Evolutionary conservation across 495 filamentous ascomycete genomes (phyloP).

Genomic region (Neurospora sp.): DNA sequence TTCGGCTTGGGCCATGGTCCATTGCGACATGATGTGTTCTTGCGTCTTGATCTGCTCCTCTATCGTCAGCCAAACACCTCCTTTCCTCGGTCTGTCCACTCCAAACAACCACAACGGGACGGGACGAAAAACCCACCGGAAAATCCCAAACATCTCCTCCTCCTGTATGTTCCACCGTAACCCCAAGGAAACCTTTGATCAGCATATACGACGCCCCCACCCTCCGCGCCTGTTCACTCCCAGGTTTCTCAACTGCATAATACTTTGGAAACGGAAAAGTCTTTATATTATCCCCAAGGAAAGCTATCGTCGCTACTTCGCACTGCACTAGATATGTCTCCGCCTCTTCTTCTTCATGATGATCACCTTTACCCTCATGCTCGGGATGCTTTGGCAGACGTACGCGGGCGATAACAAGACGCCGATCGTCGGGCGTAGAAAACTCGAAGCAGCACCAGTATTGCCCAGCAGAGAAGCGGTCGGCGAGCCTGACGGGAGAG

Average conservation of each 20-base stretch:
- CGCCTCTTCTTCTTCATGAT: neutral
- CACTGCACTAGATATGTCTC: constrained; percentile 17
- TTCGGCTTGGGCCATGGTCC: constrained; percentile 13
- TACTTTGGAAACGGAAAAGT: constrained; percentile 6
- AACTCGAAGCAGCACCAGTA: constrained; percentile 24
- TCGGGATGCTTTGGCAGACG: constrained; percentile 18
- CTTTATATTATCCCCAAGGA: constrained; percentile 8
- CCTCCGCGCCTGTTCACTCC: constrained; percentile 8
- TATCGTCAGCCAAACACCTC: neutral
- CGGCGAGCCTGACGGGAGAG: constrained; percentile 11
- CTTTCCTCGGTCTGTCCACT: neutral
- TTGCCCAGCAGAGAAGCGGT: constrained; percentile 24
- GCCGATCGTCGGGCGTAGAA: constrained; percentile 6
- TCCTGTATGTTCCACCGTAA: constrained; percentile 14
- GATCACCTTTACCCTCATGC: neutral
- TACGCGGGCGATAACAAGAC: constrained; percentile 16
- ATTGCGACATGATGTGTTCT: constrained; percentile 20
- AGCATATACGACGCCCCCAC: constrained; percentile 23
- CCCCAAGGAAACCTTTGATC: constrained; percentile 23
- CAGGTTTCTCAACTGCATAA: constrained; percentile 15
- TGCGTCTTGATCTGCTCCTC: constrained; percentile 12
- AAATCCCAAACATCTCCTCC: constrained; percentile 11
- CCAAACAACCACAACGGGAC: neutral
- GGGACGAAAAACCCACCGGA: constrained; percentile 8
- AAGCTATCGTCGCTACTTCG: constrained; percentile 19